Evolutionary conservation across 306 rosid species (phyloP).

Genomic region (Dalbergia oliveri): DNA sequence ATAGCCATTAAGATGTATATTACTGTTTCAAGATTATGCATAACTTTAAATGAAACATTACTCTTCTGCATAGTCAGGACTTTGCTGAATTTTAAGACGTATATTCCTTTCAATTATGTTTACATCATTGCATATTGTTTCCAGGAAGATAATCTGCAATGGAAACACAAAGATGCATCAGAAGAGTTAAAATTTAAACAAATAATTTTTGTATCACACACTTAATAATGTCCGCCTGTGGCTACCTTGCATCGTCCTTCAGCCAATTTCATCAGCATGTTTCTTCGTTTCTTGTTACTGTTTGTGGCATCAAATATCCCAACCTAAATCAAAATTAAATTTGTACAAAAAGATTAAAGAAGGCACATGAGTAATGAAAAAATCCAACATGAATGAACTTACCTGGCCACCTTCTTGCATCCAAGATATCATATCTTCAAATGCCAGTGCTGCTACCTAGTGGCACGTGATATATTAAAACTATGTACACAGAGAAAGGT

Average conservation of each 20-base stretch:
- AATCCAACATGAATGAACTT: constrained; percentile 48
- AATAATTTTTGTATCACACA: constrained; percentile 30
- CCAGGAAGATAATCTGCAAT: constrained; percentile 93
- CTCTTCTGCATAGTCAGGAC: constrained; percentile 99
- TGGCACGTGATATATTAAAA: constrained; percentile 95
- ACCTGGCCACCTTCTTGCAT: constrained; percentile 99
- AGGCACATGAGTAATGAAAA: constrained; percentile 36
- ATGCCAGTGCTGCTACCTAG: constrained; percentile 99
- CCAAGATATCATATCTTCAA: constrained; percentile 99
- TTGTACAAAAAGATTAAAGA: constrained; percentile 24
- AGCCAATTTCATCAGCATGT: constrained; percentile 99
- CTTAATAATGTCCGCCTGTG: constrained; percentile 33
- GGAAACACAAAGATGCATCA: constrained; percentile 37
- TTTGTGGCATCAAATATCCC: constrained; percentile 99
- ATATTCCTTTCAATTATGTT: constrained; percentile 91
- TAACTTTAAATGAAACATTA: constrained; percentile 61
- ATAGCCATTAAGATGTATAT: constrained; percentile 23
- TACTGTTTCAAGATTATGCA: constrained; percentile 13
- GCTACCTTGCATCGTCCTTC: constrained; percentile 97
- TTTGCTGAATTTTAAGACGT: constrained; percentile 97
- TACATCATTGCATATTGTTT: constrained; percentile 93
- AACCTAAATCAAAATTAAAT: constrained; percentile 66
- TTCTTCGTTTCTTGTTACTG: constrained; percentile 81
- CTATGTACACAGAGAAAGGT: constrained; percentile 79
- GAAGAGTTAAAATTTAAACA: constrained; percentile 33